A percentile compares a stretch with the other conserved stretches of the same genome.
Evolutionary conservation across 805 yeast species (phyloP).

Genomic region (Metschnikowia matae): DNA sequence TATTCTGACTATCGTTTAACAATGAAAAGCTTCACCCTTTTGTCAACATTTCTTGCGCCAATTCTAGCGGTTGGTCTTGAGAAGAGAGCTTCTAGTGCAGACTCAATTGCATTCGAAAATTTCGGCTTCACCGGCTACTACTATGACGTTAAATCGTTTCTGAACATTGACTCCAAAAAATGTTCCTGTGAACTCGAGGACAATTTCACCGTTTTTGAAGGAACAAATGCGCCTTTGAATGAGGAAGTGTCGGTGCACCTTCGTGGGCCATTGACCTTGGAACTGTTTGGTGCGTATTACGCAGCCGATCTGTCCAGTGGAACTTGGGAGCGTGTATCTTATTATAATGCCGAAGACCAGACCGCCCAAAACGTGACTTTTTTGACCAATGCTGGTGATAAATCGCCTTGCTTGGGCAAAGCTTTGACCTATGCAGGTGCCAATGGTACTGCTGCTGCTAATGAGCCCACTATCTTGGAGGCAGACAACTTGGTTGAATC

Average conservation of each 20-base stretch:
- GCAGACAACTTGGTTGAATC: conserved; percentile 49
- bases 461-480: conserved; percentile 44
- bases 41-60: conserved; percentile 4
- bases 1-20: not conserved
- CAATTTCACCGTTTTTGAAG: conserved; percentile 44
- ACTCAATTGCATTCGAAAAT: conserved; percentile 47
- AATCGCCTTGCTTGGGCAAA: conserved; percentile 61
- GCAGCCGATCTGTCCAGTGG: conserved; percentile 35
- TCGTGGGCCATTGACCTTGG: conserved; percentile 67
- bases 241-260: conserved; percentile 72
- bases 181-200: conserved; percentile 46
- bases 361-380: conserved; percentile 64
- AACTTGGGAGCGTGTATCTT: conserved; percentile 58
- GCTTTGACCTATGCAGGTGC: conserved; percentile 60
- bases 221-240: conserved; percentile 61
- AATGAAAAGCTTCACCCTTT: not conserved
- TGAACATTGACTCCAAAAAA: conserved; percentile 35
- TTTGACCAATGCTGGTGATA: conserved; percentile 57
- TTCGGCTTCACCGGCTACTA: conserved; percentile 55
- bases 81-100: conserved; percentile 13
- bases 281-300: conserved; percentile 60
- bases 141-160: conserved; percentile 42
- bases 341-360: conserved; percentile 47
- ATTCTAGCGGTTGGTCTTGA: conserved; percentile 4
- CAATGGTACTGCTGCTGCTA: conserved; percentile 52